A percentile compares a stretch with the other conserved stretches of the same genome.
Conservation (phyloP, 345 rosid genomes). For the Euphorbia lathyris region DNA sequence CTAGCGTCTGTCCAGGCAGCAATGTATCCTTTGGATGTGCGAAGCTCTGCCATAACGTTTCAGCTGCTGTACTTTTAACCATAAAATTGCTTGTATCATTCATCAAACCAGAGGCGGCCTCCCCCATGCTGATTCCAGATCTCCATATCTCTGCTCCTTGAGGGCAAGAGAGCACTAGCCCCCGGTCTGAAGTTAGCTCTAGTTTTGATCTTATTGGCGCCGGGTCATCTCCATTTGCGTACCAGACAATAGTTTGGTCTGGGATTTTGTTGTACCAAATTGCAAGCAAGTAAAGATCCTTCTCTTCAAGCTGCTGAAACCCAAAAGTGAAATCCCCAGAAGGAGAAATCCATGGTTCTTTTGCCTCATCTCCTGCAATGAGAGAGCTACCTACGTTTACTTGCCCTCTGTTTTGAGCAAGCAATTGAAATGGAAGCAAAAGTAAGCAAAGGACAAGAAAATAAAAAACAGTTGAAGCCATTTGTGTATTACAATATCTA, state of each 20-base stretch:
- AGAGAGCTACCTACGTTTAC: neutral
- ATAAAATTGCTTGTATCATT: constrained; percentile 32
- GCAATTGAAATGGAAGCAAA: neutral
- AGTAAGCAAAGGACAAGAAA: neutral
- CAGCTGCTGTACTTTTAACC: constrained; percentile 7
- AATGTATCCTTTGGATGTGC: constrained; percentile 14
- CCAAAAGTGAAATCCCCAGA: constrained; percentile 36
- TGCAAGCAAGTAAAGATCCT: constrained; percentile 27
- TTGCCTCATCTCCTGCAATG: constrained; percentile 22
- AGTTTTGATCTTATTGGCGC: too few relatives aligned
- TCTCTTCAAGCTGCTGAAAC: constrained; percentile 18
- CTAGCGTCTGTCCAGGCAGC: constrained; percentile 35
- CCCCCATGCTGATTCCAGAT: neutral
- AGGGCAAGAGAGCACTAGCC: constrained; percentile 25
- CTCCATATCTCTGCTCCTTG: neutral
- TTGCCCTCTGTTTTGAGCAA: neutral
- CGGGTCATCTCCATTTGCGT: too few relatives aligned
- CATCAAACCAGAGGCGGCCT: constrained; percentile 21
- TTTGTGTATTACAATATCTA: too few relatives aligned
- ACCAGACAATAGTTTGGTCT: constrained; percentile 26
- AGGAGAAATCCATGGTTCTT: constrained; percentile 10
- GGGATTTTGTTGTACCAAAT: constrained; percentile 34
- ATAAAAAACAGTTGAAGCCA: too few relatives aligned
- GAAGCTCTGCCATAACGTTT: constrained; percentile 33
- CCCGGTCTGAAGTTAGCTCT: constrained; percentile 16